Evolutionary conservation across 73 alveolate genomes (phyloP).

Genomic region (Stentor coeruleus): DNA sequence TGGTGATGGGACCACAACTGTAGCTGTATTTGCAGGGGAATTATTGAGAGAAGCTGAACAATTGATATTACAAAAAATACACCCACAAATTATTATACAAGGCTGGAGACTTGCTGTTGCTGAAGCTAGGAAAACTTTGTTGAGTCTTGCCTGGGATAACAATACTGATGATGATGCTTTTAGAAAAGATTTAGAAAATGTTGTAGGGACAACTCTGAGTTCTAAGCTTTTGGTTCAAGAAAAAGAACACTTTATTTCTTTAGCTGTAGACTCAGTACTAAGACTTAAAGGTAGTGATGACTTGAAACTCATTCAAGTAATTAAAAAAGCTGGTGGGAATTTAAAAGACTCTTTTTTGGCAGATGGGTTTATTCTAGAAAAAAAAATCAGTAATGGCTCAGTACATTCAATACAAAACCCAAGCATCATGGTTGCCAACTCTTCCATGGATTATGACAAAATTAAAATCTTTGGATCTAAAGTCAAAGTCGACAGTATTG

Average conservation of each 20-base stretch:
- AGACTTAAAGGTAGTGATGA: constrained; percentile 89
- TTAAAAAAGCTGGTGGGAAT: constrained; percentile 94
- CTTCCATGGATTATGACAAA: constrained; percentile 97
- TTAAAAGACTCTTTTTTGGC: constrained; percentile 88
- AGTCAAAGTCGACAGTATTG: constrained; percentile 91
- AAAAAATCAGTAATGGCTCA: constrained; percentile 83
- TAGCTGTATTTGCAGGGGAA: constrained; percentile 94
- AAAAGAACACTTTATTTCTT: constrained; percentile 83
- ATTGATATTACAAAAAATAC: constrained; percentile 76
- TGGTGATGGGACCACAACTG: constrained; percentile 98
- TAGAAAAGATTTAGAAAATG: constrained; percentile 80
- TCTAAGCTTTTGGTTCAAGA: constrained; percentile 89
- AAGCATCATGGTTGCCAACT: constrained; percentile 84
- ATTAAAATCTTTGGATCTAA: constrained; percentile 94
- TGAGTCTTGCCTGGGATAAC: constrained; percentile 70
- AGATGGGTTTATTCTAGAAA: constrained; percentile 94
- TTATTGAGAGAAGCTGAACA: constrained; percentile 96
- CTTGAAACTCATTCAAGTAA: constrained; percentile 85
- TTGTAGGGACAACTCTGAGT: constrained; percentile 91
- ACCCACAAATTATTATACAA: constrained; percentile 85
- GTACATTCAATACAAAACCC: constrained; percentile 81
- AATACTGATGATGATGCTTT: constrained; percentile 66
- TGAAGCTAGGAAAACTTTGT: constrained; percentile 70
- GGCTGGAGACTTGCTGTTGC: constrained; percentile 97
- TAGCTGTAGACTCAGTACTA: constrained; percentile 96